Base-by-base conservation (phyloP, 352 stramenopile genomes). In the Thalassiosira exigua region DNA sequence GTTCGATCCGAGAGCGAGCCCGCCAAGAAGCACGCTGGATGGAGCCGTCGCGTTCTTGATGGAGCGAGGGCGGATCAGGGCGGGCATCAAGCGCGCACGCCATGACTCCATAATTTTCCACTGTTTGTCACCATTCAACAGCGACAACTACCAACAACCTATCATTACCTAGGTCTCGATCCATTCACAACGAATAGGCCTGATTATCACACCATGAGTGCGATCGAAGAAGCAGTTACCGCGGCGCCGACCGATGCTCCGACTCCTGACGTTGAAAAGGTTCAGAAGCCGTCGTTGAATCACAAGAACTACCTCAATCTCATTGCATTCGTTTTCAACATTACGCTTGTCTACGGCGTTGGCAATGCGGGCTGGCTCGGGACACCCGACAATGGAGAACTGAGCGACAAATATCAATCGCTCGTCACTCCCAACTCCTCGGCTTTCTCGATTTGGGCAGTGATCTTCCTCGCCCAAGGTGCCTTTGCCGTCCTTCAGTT, bases 381-480 rank as follows among this genome's bases (percentile, higher is more conserved):
- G 5, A 59, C 57, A 4, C 48, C 17, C 4, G 36, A 44, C 14
- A 44, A 44, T 14, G 7, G 7, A 14, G 7, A 7, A 14, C 7
- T 44, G 7, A 14, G 7, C 7, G 36, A 44, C 7, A 44, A 44
- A 44, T 44, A 44, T 14, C 36, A 44, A 44, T 14, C 36, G 7
- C 7, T 44, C 36, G 36, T 44, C 36, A 44, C 36, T 44, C 36
- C 36, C 7, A 14, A 44, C 36, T 7, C 7, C 7, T 14, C 14
- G 7, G 36, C 36, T 14, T 44, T 44, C 36, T 44, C 36, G 7
- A 44, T 44, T 14, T 88, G 81, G 81, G 68, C 61, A 4, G 17
- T 85, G 1, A 86, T 88, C 12, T 88, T 85, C 58, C 30, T 84
- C 33, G 74, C 36, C 12, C 33, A 86, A 30, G 71, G 67, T 51